phyloP scores from a whole-genome alignment of 345 rosid species.

The Eucalyptus erythrocorys region DNA sequence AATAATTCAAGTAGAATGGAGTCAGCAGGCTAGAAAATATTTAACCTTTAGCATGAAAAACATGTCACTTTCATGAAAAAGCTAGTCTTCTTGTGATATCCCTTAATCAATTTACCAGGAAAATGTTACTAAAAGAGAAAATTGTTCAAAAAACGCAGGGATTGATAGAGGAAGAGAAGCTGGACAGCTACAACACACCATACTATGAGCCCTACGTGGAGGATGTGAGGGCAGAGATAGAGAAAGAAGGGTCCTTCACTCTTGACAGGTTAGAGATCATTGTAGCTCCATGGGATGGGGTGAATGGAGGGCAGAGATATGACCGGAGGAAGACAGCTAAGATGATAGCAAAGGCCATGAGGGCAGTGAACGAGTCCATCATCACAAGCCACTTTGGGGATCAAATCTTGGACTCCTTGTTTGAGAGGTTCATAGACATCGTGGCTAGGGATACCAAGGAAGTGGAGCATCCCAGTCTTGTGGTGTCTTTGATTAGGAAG shows the following conservation, averaged over 20 bases:
- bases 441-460: constrained; percentile 17
- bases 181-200: constrained; percentile 21
- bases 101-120: not conserved
- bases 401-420: constrained; percentile 12
- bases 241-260: constrained; percentile 24
- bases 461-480: constrained; percentile 13
- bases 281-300: constrained; percentile 10
- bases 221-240: constrained; percentile 17
- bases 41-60: not conserved
- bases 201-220: constrained; percentile 21
- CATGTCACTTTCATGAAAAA: not conserved
- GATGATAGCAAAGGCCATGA: constrained; percentile 10
- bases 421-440: constrained; percentile 9
- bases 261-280: constrained; percentile 4
- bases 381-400: constrained; percentile 16
- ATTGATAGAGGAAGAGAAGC: constrained; percentile 10
- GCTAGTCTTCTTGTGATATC: not conserved
- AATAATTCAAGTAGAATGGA: not conserved
- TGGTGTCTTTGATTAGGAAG: constrained; percentile 16
- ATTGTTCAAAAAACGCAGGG: constrained; percentile 4
- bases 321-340: constrained; percentile 9
- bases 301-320: constrained; percentile 3
- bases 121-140: not conserved
- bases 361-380: constrained; percentile 24
- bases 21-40: not conserved